Base-by-base conservation (phyloP, 1,139 yeast species). In the Candida sp. region DNA sequence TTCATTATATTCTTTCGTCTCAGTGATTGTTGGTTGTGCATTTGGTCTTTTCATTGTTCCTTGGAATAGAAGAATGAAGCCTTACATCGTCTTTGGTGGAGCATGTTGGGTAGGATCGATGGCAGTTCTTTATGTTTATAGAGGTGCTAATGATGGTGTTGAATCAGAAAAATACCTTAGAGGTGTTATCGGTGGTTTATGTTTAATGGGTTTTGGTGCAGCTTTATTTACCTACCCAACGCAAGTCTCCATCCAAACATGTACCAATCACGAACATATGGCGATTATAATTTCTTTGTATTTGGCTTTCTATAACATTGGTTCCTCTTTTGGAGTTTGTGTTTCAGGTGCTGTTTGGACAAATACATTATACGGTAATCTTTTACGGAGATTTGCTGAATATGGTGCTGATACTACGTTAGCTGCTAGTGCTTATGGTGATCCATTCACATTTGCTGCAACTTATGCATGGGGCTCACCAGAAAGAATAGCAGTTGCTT, bases 301-400 rank as follows among this genome's bases (percentile, higher is more conserved):
- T 53, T 73, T 77, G 52, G 73, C 86, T 1, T 55, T 75, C 33
- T 81, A 78, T 60, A 75, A 81, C 54, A 68, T 83, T 45, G 88
- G 88, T 22, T 61, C 77, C n/a, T 85, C 85, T 52, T 50, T 77
- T 41, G 82, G 82, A 29, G 57, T 72, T 19, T 56, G 79, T 36
- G 68, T 83, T 29, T 74, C 84, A 19, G 88, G 87, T 55, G 85
- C 87, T 21, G 68, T 83, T 36, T 83, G 87, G 87, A 79, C 84
- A 30, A 57, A 58, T 34, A 53, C 51, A 15, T 50, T 56, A 46
- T 52, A 46, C 38, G 30, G 42, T 5, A 48, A 49, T 27, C 43
- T 58, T 32, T 43, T 47, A n/a, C 37, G 46, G 1, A 52, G 56
- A 38, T 51, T 55, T 45, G 39, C 47, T 32, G 48, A 49, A 19